Percentiles rank a stretch among this genome's conserved stretches.
phyloP scores from a whole-genome alignment of 495 filamentous ascomycete species.

The Aspergillus mulundensis region DNA sequence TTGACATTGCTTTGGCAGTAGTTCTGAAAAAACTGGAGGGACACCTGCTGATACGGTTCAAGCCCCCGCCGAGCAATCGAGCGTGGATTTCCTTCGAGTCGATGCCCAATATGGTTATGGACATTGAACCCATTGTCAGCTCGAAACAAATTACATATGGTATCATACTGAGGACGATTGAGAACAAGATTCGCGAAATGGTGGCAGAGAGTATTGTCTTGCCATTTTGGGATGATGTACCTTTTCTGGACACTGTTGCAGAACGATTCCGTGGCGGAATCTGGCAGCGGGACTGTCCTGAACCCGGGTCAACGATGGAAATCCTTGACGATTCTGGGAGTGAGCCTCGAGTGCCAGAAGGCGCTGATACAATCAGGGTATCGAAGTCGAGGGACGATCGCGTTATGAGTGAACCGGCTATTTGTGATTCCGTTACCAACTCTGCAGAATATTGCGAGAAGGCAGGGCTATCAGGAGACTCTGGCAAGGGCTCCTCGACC shows the following conservation, averaged over 20 bases:
- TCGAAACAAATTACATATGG: slow-evolving; percentile 92
- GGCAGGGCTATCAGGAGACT: slow-evolving; percentile 24
- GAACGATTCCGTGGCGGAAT: slow-evolving; percentile 84
- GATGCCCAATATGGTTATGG: slow-evolving; percentile 87
- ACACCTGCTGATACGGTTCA: slow-evolving; percentile 78
- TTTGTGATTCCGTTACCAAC: slow-evolving; percentile 28
- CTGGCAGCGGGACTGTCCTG: slow-evolving; percentile 62
- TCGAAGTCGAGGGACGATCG: slow-evolving; percentile 50
- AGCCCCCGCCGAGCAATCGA: slow-evolving; percentile 92
- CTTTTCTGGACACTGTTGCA: slow-evolving; percentile 74
- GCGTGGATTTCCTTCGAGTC: slow-evolving; percentile 91
- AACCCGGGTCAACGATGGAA: slow-evolving; percentile 44
- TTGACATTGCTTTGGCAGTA: slow-evolving; percentile 82
- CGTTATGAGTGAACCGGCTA: slow-evolving; percentile 54
- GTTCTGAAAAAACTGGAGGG: slow-evolving; percentile 83
- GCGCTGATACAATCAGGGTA: slow-evolving; percentile 29
- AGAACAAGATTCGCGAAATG: slow-evolving; percentile 89
- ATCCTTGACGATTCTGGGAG: slow-evolving; percentile 54
- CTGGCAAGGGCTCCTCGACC: slow-evolving; percentile 20
- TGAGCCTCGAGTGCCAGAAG: slow-evolving; percentile 39
- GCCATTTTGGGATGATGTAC: slow-evolving; percentile 92
- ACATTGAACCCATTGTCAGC: slow-evolving; percentile 91
- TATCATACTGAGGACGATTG: slow-evolving; percentile 86
- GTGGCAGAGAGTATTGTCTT: slow-evolving; percentile 88
- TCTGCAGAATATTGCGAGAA: slow-evolving; percentile 34